Evolutionary conservation across 2,329 filamentous ascomycete genomes (phyloP), one percentile per base, ranked within the genome.

Genomic region (Thermomyces lanuginosus): DNA sequence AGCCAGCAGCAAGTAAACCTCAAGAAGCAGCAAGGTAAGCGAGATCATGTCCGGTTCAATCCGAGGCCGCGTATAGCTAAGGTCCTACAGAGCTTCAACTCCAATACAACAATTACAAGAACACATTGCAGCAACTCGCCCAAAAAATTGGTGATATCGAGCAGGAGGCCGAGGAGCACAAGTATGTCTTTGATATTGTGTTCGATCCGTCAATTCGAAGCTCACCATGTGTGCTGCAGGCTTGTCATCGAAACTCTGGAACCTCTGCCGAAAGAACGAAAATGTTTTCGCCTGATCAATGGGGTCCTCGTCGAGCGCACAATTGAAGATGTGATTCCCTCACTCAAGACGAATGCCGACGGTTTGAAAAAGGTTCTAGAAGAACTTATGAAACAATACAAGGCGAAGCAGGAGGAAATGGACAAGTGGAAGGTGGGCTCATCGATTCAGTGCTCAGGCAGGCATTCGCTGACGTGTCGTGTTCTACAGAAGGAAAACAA

Each of bases 231-330:
- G 18, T 7, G 21, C 10, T 21, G 12, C 12, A 95, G 89, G 56
- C 78, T 95, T 39, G 89, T 98, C 17, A 69, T 95, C 27, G 86
- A 95, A 49, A 95, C 86, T 3, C 61, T 98, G 36, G 69, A 76
- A 33, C 84, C 84, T 23, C 68, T 95, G 13, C 66, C 80, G 1
- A 68, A 65, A 37, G 78, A 92, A 39, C 79, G 89, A 45, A 98
- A 93, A 61, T 95, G 86, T 59, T 98, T 95, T 60, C 84, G 89
- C 42, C 82, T 98, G 70, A 91, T 98, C 53, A 95, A 98, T 53
- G 89, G 89, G 23, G 84, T 95, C 13, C 62, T 98, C 32, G 81
- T 92, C 28, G 89, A 98, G 61, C 70, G 84, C 41, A 95, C 86
- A 9, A 81, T 98, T 40, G 68, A 82, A 53, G 89, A 95, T 53